Evolutionary conservation across 805 yeast species (phyloP).

Genomic region (Nakazawaea populi): DNA sequence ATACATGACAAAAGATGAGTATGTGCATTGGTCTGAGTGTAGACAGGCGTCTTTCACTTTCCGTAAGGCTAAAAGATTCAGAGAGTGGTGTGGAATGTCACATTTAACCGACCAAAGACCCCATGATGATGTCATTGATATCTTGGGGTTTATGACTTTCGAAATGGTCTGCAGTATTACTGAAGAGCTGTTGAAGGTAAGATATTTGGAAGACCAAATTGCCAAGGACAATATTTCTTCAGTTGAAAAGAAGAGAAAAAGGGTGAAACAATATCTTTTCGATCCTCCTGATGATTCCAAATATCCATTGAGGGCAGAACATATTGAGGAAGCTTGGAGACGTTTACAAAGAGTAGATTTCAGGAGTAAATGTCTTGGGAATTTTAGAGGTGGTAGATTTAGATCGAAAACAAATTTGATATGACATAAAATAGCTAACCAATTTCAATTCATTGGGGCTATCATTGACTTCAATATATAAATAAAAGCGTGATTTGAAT

Average conservation of each 20-base stretch:
- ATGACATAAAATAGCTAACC: conserved; percentile 12
- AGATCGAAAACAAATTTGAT: conserved; percentile 47
- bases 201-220: conserved; percentile 42
- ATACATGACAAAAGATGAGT: conserved; percentile 94
- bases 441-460: too few relatives aligned
- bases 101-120: conserved; percentile 85
- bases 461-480: background rate
- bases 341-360: conserved; percentile 55
- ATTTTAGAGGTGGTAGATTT: conserved; percentile 66
- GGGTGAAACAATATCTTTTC: conserved; percentile 57
- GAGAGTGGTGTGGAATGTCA: conserved; percentile 93
- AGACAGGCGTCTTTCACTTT: conserved; percentile 96
- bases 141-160: conserved; percentile 89
- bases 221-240: conserved; percentile 28
- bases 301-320: conserved; percentile 71
- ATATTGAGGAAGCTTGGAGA: conserved; percentile 88
- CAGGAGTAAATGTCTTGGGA: conserved; percentile 57
- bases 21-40: conserved; percentile 98
- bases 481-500: background rate
- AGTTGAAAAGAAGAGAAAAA: conserved; percentile 32
- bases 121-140: conserved; percentile 94
- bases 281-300: conserved; percentile 86
- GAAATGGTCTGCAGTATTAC: conserved; percentile 95
- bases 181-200: conserved; percentile 82
- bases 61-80: conserved; percentile 86